Evolutionary conservation across 2,329 filamentous ascomycete genomes (phyloP), one percentile per base, ranked within the genome.

Genomic region (Fusarium sp.): DNA sequence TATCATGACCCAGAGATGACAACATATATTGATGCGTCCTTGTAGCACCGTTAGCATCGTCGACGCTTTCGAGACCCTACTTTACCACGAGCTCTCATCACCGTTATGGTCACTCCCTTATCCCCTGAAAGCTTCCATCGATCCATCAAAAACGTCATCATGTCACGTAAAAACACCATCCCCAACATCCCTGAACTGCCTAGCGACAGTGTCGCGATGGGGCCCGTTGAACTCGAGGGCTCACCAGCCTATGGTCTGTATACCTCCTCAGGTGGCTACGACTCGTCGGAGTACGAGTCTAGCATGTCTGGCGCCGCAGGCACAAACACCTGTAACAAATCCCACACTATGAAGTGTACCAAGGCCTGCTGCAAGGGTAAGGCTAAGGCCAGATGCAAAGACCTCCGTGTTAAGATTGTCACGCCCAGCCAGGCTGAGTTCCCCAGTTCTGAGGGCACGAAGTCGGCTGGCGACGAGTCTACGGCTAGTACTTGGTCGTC

Each of bases 81-180:
- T 7, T 45, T 18, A 7, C 16, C 30, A 16, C 49, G 13, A 18
- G 7, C 20, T 34, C 10, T 11, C 2, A n/a, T 24, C 14, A 32
- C 18, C 12, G 9, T 29, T 49, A 70, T 70, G 69, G 9, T n/a
- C 12, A 6, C 27, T 20, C 57, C 53, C 2, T 51, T 71, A 7
- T 57, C 65, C 4, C 55, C 64, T 9, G 22, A 56, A 4, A 62
- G 54, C 41, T 72, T 71, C 8, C 63, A 62, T 20, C 10, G 46
- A n/a, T 54, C 41, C 40, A 40, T 69, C 34, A 42, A 46, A 25
- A 45, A 64, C 7, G 16, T 44, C 10, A 22, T 65, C 7, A 52
- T 69, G 56, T 37, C 18, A 6, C 34, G 34, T 12, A n/a, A n/a
- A n/a, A 37, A 37, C 18, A 10, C 1, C 34, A n/a, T 37, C 11